Evolutionary conservation across 2,329 filamentous ascomycete genomes (phyloP).

Genomic region (Apiospora saccharicola): DNA sequence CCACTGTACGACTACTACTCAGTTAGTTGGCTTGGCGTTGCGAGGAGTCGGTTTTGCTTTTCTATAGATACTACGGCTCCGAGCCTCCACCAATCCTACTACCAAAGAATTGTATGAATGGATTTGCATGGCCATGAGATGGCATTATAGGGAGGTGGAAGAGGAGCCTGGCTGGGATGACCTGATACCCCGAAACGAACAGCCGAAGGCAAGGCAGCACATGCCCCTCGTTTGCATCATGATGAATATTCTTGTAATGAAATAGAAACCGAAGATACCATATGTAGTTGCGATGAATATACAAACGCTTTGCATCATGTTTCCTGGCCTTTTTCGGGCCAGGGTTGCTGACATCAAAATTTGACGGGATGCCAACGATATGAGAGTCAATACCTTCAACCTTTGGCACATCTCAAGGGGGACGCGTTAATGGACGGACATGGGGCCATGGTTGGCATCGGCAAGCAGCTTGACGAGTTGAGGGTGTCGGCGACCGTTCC

Average conservation of each 20-base stretch:
- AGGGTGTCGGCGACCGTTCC: not conserved
- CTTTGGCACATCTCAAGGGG: not conserved
- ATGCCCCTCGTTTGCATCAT: not conserved
- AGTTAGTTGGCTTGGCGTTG: slow-evolving; percentile 12
- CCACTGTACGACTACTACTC: not conserved
- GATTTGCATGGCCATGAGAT: not conserved
- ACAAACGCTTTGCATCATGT: not conserved
- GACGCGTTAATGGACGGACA: not conserved
- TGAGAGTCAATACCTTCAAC: not conserved
- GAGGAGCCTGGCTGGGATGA: not conserved
- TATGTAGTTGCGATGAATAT: not conserved
- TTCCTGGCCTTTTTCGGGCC: not conserved
- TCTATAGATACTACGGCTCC: not conserved
- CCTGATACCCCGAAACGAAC: not conserved
- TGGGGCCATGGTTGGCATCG: no score
- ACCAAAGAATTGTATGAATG: not conserved
- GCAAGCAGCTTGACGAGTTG: no score
- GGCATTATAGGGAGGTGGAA: not conserved
- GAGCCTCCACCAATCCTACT: not conserved
- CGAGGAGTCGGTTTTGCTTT: not conserved
- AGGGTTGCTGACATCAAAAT: not conserved
- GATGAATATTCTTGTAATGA: slow-evolving; percentile 10
- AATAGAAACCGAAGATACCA: not conserved
- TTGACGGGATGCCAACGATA: not conserved
- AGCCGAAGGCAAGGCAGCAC: not conserved